Evolutionary conservation across 192 early-diverging fungal species (phyloP).

Genomic region (Chytriomyces confervae): DNA sequence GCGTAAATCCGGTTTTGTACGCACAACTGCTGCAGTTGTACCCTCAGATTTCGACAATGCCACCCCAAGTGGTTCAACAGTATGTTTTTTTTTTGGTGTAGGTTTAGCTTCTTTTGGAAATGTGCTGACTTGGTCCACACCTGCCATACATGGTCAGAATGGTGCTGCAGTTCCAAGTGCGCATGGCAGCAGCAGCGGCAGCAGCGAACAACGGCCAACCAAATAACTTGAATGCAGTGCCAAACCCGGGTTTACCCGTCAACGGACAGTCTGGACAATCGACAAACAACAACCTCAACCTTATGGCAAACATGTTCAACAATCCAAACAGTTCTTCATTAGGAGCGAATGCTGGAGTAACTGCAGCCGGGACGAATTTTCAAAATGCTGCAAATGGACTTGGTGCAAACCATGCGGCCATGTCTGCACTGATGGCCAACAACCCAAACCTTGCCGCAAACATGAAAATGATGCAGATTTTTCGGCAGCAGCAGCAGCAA

Average conservation of each 20-base stretch:
- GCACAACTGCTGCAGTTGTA: neutral
- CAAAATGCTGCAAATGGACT: neutral
- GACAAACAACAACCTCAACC: neutral
- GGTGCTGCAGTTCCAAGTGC: neutral
- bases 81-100: neutral
- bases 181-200: slow-evolving; percentile 1
- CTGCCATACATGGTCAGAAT: neutral
- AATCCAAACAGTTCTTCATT: neutral
- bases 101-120: neutral
- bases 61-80: neutral
- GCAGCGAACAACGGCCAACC: neutral
- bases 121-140: neutral
- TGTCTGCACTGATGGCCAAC: neutral
- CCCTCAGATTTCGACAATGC: too few species aligned
- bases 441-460: neutral
- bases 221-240: neutral
- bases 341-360: neutral
- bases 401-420: neutral
- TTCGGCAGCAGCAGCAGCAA: neutral
- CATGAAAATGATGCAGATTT: neutral
- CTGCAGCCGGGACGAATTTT: neutral
- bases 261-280: neutral
- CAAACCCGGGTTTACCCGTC: neutral
- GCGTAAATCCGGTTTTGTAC: neutral
- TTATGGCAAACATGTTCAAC: neutral